Conservation (phyloP, 495 filamentous ascomycete species). For the Podospora conica region DNA sequence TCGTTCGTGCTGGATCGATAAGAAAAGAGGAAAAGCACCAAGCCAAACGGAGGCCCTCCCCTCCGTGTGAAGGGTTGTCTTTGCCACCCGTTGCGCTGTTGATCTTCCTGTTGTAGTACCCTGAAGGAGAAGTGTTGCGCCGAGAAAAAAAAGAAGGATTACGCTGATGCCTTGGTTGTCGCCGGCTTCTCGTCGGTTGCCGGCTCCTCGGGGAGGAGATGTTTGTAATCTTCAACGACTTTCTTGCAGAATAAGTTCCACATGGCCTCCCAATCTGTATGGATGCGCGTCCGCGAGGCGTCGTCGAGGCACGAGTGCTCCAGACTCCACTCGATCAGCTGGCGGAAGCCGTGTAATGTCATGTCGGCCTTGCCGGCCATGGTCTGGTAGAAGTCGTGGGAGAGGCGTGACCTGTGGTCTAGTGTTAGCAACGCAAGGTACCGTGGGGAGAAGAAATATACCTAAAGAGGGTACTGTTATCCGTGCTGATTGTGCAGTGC, state of each 20-base stretch:
- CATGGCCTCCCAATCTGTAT: slow-evolving; percentile 36
- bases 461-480: slow-evolving; percentile 51
- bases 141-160: background rate
- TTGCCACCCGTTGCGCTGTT: background rate
- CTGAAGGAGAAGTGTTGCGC: background rate
- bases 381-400: slow-evolving; percentile 52
- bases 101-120: background rate
- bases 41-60: background rate
- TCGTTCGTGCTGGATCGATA: background rate
- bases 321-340: slow-evolving; percentile 50
- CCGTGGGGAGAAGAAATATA: slow-evolving; percentile 17
- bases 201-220: background rate
- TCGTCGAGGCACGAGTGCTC: slow-evolving; percentile 45
- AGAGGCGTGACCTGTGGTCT: slow-evolving; percentile 42
- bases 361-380: slow-evolving; percentile 48
- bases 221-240: slow-evolving; percentile 26
- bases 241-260: slow-evolving; percentile 41
- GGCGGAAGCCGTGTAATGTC: slow-evolving; percentile 46
- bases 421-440: background rate
- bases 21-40: background rate
- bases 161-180: background rate
- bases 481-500: slow-evolving; percentile 48
- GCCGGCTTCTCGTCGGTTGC: background rate
- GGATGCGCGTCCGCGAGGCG: slow-evolving; percentile 26
- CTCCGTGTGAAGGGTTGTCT: background rate